Percentiles rank a stretch among this genome's conserved stretches.
Evolutionary conservation across 2,329 filamentous ascomycete genomes (phyloP).

Genomic region (Colletotrichum kahawae): DNA sequence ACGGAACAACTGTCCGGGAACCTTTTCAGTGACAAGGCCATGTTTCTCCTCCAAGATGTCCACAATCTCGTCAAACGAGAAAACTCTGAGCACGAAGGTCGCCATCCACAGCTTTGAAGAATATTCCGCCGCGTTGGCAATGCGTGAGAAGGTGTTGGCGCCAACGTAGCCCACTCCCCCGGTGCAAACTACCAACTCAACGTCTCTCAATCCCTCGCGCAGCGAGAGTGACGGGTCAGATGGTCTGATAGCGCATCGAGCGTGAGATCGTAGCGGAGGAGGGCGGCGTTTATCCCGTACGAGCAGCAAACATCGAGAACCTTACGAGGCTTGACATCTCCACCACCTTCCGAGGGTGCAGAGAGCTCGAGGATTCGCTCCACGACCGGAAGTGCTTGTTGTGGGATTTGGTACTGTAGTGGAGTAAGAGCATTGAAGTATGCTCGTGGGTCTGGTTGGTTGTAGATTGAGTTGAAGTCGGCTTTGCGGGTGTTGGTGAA

Average conservation of each 20-base stretch:
- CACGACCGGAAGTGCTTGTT: background rate
- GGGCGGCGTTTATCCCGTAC: constrained; percentile 9
- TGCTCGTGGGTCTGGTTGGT: background rate
- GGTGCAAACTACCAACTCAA: background rate
- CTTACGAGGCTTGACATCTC: background rate
- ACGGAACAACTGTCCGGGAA: background rate
- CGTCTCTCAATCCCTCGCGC: background rate
- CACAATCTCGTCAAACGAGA: background rate
- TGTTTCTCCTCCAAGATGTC: background rate
- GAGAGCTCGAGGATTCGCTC: background rate
- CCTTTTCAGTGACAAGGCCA: background rate
- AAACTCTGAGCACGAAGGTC: constrained; percentile 3
- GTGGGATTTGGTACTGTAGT: constrained; percentile 1
- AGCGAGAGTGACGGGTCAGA: background rate
- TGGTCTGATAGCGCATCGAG: background rate
- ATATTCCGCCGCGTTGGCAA: background rate
- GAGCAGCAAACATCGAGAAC: constrained; percentile 3
- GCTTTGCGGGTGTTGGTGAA: background rate
- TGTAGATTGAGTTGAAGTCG: constrained; percentile 9
- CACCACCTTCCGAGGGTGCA: background rate
- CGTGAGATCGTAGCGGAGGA: background rate
- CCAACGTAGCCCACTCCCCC: constrained; percentile 8
- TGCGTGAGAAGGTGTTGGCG: background rate
- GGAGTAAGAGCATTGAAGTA: constrained; percentile 1
- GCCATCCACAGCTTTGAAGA: background rate